Evolutionary conservation across 1,139 yeast species (phyloP).

Genomic region (Pichiaceae sp.): DNA sequence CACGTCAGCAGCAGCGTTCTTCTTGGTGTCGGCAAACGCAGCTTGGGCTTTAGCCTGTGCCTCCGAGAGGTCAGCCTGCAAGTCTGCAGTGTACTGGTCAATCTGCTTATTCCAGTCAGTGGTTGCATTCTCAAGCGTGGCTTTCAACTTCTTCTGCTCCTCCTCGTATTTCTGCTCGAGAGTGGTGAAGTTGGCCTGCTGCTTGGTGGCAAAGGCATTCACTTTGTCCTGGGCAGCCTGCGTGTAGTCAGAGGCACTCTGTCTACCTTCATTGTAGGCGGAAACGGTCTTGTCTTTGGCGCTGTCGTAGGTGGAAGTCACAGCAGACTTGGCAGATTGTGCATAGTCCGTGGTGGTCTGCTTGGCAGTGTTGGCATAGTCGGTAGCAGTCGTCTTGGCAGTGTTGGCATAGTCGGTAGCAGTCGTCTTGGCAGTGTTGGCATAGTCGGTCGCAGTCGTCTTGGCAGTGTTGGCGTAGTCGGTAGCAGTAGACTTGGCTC

Average conservation of each 20-base stretch:
- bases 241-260: neutral
- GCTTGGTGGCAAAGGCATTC: neutral
- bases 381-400: neutral
- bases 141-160: neutral
- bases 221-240: neutral
- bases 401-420: neutral
- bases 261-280: neutral
- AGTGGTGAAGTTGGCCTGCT: neutral
- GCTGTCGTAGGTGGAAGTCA: neutral
- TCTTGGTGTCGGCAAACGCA: neutral
- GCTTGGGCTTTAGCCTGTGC: neutral
- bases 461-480: neutral
- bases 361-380: neutral
- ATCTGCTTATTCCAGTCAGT: neutral
- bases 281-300: neutral
- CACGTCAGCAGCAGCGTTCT: conserved; percentile 2
- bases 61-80: neutral
- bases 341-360: neutral
- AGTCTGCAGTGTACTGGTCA: neutral
- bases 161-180: neutral
- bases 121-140: neutral
- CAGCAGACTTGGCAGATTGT: neutral
- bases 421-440: neutral
- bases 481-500: neutral
- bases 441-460: neutral